Evolutionary conservation across 2,329 filamentous ascomycete species (phyloP).

Genomic region (Apiospora rasikravindrae): DNA sequence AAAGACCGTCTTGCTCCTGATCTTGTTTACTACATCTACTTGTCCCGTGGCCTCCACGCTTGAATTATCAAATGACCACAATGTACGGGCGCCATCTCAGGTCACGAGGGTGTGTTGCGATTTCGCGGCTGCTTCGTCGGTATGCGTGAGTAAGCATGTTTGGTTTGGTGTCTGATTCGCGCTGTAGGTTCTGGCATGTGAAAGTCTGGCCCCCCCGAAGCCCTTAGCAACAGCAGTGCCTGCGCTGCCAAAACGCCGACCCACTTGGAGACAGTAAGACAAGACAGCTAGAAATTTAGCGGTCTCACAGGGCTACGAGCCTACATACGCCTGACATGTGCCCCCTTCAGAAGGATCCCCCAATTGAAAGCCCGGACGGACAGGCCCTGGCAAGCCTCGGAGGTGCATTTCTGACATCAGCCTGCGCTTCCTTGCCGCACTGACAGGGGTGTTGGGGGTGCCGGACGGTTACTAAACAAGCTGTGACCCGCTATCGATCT

Average conservation of each 20-base stretch:
- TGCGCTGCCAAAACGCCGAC: background rate
- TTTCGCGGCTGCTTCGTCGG: background rate
- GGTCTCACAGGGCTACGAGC: background rate
- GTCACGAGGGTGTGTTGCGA: background rate
- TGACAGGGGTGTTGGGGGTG: background rate
- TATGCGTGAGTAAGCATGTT: constrained; percentile 1
- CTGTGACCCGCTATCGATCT: constrained; percentile 8
- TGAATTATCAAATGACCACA: background rate
- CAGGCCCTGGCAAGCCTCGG: background rate
- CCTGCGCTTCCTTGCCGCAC: background rate
- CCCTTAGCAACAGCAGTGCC: background rate
- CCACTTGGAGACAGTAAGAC: background rate
- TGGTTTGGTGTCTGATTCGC: constrained; percentile 1
- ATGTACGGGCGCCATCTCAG: background rate
- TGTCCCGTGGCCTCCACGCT: background rate
- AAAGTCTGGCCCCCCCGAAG: background rate
- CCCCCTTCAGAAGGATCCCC: background rate
- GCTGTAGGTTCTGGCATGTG: constrained; percentile 11
- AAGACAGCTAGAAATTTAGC: background rate
- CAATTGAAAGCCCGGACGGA: background rate
- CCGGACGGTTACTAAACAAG: background rate
- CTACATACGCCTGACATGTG: constrained; percentile 1
- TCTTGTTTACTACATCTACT: background rate
- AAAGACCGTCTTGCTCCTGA: background rate
- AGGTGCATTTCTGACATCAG: constrained; percentile 3